phyloP scores from a whole-genome alignment of 2,329 filamentous ascomycete species.

The Fusarium brevicatenulatum region DNA sequence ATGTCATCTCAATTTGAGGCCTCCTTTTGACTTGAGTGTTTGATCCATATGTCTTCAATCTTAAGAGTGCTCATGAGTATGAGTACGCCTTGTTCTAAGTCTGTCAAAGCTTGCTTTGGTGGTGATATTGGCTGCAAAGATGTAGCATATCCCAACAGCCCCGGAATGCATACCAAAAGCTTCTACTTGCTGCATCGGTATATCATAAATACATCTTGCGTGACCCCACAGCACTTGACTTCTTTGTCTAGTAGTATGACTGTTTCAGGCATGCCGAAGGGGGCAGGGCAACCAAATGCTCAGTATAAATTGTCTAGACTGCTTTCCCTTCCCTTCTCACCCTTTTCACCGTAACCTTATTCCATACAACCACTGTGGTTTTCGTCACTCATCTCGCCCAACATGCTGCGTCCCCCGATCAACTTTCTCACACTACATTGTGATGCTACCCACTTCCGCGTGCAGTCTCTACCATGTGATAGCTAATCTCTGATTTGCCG shows the following conservation, averaged over 20 bases:
- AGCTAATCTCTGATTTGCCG: neutral
- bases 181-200: neutral
- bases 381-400: neutral
- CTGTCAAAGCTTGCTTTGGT: neutral
- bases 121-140: neutral
- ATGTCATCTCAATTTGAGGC: neutral
- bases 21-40: neutral
- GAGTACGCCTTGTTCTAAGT: neutral
- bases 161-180: neutral
- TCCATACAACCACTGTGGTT: neutral
- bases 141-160: too few relatives aligned
- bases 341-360: neutral
- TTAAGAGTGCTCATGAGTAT: neutral
- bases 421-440: neutral
- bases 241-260: neutral
- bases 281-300: neutral
- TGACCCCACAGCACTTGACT: neutral
- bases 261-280: neutral
- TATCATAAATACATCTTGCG: neutral
- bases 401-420: neutral
- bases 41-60: fast-evolving
- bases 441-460: neutral
- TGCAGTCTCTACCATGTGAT: neutral
- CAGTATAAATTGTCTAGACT: neutral
- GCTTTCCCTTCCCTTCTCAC: neutral